Evolutionary conservation across 2,329 filamentous ascomycete genomes (phyloP).

Genomic region (Ustulina deusta): DNA sequence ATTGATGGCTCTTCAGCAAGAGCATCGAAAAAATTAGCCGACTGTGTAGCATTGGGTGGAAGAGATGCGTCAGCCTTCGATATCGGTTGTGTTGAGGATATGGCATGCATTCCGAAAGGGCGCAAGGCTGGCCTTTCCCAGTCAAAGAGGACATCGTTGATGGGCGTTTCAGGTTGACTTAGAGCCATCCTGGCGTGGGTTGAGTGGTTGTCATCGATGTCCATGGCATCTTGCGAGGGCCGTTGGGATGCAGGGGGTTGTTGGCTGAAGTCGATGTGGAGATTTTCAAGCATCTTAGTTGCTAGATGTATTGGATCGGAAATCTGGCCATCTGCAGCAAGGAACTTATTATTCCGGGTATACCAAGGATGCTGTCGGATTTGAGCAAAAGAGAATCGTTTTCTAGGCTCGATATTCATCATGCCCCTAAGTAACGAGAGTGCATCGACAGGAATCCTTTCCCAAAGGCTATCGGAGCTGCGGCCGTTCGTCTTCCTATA

Average conservation of each 20-base stretch:
- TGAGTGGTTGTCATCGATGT: slow-evolving; percentile 68
- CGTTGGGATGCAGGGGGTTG: slow-evolving; percentile 63
- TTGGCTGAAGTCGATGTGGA: slow-evolving; percentile 88
- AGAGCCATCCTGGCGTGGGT: slow-evolving; percentile 70
- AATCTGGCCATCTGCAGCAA: slow-evolving; percentile 79
- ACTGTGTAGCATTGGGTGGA: slow-evolving; percentile 53
- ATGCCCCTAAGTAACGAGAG: slow-evolving; percentile 90
- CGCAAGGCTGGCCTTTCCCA: slow-evolving; percentile 82
- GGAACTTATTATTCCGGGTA: slow-evolving; percentile 81
- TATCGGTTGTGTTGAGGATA: slow-evolving; percentile 65
- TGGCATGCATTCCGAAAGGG: slow-evolving; percentile 58
- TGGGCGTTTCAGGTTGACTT: slow-evolving; percentile 86
- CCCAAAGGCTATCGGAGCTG: slow-evolving; percentile 88
- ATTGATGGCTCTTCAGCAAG: slow-evolving; percentile 88
- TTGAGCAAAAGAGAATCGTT: slow-evolving; percentile 86
- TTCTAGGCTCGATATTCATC: slow-evolving; percentile 82
- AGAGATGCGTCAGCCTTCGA: slow-evolving; percentile 53
- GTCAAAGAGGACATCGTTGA: slow-evolving; percentile 82
- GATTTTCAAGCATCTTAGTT: slow-evolving; percentile 92
- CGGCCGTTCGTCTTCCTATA: slow-evolving; percentile 84
- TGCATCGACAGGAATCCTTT: slow-evolving; percentile 77
- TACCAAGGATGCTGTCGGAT: slow-evolving; percentile 96
- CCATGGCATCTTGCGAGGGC: slow-evolving; percentile 70
- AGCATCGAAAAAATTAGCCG: slow-evolving; percentile 63
- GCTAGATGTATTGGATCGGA: slow-evolving; percentile 85